Base-by-base conservation (phyloP, 2,329 filamentous ascomycete species). In the Metarhizium guizhouense region DNA sequence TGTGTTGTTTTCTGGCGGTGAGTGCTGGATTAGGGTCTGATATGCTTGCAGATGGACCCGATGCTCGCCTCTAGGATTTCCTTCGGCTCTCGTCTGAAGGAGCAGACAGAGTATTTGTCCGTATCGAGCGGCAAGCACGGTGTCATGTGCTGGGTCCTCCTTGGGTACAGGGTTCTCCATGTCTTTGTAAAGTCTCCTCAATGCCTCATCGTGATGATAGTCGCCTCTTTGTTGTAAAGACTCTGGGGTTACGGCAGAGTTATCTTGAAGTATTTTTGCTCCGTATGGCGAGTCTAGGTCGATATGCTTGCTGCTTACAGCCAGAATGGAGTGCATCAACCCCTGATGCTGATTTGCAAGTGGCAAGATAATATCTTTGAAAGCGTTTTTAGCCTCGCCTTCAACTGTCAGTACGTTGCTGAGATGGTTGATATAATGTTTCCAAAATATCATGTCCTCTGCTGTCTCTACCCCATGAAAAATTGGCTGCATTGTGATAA, bases 271-370 rank as follows among this genome's bases (percentile, higher is more conserved):
- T 4, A 84, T 65, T 50, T 79, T 81, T 56, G 68, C 61, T 11
- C 80, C 82, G 54, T 84, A 82, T 0, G 80, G 76, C 0, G 81
- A 79, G 4, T 78, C 75, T 58, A 78, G 78, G 67, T 86, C 80
- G 54, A 86, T 79, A 63, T 95, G 90, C 58, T 85, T 90, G 62
- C 88, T 88, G 42, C 90, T 88, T 8, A 96, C 77, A 48, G 88
- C 90, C 54, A 96, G 79, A 52, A 96, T 83, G 11, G 90, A 94
- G 68, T 96, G 91, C 90, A 96, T 95, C 53, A 96, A 76, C 13
- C 90, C 90, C 59, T 84, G 80, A 66, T 95, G 86, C 58, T 85
- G 79, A 47, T 88, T 84, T 3, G 91, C 90, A 74, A 95, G 87
- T 1, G 89, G 88, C 3, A 95, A 76, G 40, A 96, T 75, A 61